Evolutionary conservation across 352 stramenopile species (phyloP).

Genomic region (Phytophthora capsici): DNA sequence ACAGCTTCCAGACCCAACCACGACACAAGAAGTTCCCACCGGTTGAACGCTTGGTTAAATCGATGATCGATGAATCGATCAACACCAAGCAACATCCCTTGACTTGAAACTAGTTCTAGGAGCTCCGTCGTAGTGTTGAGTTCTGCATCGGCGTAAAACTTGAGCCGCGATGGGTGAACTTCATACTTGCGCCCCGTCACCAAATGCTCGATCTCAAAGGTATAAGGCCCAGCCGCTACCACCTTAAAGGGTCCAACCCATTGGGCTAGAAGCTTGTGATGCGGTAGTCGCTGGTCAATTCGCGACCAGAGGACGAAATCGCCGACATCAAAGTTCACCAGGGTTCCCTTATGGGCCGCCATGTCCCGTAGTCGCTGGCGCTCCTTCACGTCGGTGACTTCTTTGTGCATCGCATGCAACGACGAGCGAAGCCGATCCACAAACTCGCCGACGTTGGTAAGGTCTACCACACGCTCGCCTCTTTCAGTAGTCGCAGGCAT

Average conservation of each 20-base stretch:
- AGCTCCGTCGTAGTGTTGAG: conserved; percentile 2
- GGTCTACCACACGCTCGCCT: too few relatives aligned
- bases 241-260: conserved; percentile 11
- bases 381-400: neutral
- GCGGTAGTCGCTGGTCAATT: neutral
- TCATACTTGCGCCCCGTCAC: conserved; percentile 1
- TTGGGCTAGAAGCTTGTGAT: conserved; percentile 1
- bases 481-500: too few relatives aligned
- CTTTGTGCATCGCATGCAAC: neutral
- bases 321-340: neutral
- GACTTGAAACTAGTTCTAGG: neutral
- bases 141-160: conserved; percentile 8
- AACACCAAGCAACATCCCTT: conserved; percentile 6
- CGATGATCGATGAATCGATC: neutral
- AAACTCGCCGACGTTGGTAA: too few relatives aligned
- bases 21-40: conserved; percentile 1
- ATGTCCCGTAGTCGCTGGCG: neutral
- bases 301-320: conserved; percentile 15
- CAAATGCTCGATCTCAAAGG: conserved; percentile 3
- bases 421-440: too few relatives aligned
- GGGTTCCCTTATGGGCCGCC: neutral
- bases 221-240: neutral
- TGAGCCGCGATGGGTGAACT: conserved; percentile 2
- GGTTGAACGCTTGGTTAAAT: neutral
- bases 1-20: conserved; percentile 5